Base-by-base conservation (phyloP, 805 yeast genomes). In the Pichia membranifaciens region DNA sequence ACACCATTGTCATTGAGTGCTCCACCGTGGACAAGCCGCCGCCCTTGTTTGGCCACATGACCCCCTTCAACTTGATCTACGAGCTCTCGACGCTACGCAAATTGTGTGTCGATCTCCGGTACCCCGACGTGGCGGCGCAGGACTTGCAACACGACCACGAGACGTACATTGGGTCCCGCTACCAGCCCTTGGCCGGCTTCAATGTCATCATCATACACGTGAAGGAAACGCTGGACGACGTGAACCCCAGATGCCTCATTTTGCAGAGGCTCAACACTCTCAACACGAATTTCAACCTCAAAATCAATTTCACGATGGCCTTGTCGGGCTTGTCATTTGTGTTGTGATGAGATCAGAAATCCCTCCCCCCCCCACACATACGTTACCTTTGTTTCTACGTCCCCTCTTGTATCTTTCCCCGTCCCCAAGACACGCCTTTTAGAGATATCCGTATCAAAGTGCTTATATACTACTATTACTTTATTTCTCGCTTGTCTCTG, bases 31-130 rank as follows among this genome's bases (percentile, higher is more conserved):
- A 71, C 51, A 65, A 68, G 10, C 71, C 75, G 0, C 71, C 72
- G 6, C 73, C 77, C 2, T 58, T 87, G 22, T 89, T 79, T 60
- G 97, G 97, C 2, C 97, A 89, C 65, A 59, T 89, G 64, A 81
- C 84, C 12, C 95, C 96, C 4, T 55, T 62, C 2, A 74, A 75
- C 54, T 62, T 89, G 25, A 71, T 85, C 12, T 58, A 66, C 5
- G 96, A 87, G 57, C 66, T 90, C 15, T 46, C 51, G 4, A 47
- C 25, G 3, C 54, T 74, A 15, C 51, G 60, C 16, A 53, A 51
- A 41, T 25, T 49, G 15, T 59, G 68, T 35, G 44, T 57, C 13
- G 57, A 55, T 51, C 18, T 35, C 6, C 25, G 28, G 18, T 17
- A 36, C 15, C 20, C 20, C 2, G n/a, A 32, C 5, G 23, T 42